A percentile compares a stretch with the other conserved stretches of the same genome.
Conservation (phyloP, 2,329 filamentous ascomycete genomes). For the Furcasterigmium sp. region DNA sequence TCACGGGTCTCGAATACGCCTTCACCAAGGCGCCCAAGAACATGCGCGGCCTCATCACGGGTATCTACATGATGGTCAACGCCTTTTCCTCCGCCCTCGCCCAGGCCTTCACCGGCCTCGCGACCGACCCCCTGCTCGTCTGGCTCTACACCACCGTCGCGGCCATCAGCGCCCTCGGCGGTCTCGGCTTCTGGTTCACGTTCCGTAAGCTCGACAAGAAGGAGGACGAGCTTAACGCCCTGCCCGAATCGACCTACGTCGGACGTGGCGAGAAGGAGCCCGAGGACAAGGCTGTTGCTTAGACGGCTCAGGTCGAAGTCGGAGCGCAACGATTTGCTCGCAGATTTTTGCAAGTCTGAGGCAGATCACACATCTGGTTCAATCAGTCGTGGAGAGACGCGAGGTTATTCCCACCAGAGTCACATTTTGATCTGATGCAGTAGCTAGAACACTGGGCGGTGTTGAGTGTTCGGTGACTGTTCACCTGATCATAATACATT, state of each 20-base stretch:
- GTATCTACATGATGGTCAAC: slow-evolving; percentile 52
- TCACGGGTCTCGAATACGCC: slow-evolving; percentile 53
- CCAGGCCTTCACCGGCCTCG: slow-evolving; percentile 30
- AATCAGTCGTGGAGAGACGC: too few species aligned
- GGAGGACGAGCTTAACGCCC: slow-evolving; percentile 58
- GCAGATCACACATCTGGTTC: too few species aligned
- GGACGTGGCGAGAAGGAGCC: slow-evolving; percentile 1
- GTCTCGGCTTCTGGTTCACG: slow-evolving; percentile 54
- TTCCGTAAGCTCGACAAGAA: slow-evolving; percentile 51
- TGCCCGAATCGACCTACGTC: slow-evolving; percentile 22
- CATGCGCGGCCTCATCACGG: slow-evolving; percentile 55
- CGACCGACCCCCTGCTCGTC: slow-evolving; percentile 49
- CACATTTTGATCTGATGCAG: too few species aligned
- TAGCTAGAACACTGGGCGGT: too few species aligned
- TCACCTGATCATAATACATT: too few species aligned
- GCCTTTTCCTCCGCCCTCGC: slow-evolving; percentile 54
- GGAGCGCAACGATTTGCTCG: too few species aligned
- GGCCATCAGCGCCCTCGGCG: slow-evolving; percentile 51
- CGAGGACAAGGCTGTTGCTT: slow-evolving; percentile 1
- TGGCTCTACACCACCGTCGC: slow-evolving; percentile 60
- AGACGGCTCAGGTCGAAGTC: too few species aligned
- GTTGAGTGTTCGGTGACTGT: too few species aligned
- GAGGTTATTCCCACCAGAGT: too few species aligned
- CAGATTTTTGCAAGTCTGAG: too few species aligned
- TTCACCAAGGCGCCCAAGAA: slow-evolving; percentile 60